Conservation (phyloP, 1,139 yeast species). For the Fermentozyma sake region DNA sequence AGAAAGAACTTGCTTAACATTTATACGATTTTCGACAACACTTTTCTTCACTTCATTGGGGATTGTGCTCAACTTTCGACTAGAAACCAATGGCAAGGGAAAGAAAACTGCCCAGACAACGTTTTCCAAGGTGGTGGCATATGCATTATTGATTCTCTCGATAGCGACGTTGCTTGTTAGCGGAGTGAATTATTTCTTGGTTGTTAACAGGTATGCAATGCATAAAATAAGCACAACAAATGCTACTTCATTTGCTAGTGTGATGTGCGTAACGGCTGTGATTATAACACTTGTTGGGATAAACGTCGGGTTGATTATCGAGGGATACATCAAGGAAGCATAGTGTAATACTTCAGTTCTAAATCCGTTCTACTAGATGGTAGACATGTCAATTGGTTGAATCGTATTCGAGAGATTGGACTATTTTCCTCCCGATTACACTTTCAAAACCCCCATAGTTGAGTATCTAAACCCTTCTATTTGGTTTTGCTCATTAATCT, state of each 20-base stretch:
- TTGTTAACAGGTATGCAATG: conserved; percentile 42
- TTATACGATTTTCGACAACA: conserved; percentile 48
- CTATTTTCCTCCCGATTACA: no score
- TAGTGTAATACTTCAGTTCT: no score
- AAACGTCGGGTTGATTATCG: conserved; percentile 39
- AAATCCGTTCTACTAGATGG: no score
- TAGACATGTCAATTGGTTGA: no score
- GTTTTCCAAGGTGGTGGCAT: conserved; percentile 33
- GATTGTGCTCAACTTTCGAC: conserved; percentile 45
- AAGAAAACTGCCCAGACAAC: conserved; percentile 8
- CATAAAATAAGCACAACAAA: conserved; percentile 40
- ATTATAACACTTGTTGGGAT: conserved; percentile 41
- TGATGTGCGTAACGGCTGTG: conserved; percentile 33
- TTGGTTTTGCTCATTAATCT: no score
- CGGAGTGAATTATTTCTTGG: conserved; percentile 41
- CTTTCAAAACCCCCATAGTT: no score
- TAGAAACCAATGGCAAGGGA: conserved; percentile 27
- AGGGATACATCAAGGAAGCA: conserved; percentile 22
- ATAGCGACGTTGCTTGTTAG: conserved; percentile 37
- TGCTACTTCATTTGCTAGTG: conserved; percentile 34
- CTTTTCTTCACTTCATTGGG: conserved; percentile 51
- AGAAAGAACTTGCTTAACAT: conserved; percentile 54
- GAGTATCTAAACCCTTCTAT: no score
- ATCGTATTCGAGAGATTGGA: no score
- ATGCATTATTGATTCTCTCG: conserved; percentile 37